These are phyloP conservation scores for Capsicum rhomboideum DNA, from an alignment of 257 asterid genomes.

Conservation along the genomic window DNA sequence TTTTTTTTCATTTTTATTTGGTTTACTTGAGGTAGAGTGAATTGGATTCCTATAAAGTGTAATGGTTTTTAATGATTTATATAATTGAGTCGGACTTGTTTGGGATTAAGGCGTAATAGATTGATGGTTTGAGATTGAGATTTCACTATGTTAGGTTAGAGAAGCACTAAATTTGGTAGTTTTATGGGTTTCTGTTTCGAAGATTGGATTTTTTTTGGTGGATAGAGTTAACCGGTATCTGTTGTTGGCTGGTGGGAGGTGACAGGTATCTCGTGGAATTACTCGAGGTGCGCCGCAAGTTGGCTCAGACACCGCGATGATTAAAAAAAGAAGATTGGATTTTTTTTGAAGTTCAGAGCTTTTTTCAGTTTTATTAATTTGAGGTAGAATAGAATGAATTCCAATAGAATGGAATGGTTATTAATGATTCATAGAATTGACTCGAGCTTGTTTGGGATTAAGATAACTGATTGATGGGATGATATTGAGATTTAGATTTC, in stretches of 20 bases:
- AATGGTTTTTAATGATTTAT: neutral
- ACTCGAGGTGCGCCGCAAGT: no score
- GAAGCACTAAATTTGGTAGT: constrained; percentile 32
- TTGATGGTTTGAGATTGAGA: neutral
- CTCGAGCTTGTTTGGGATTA: neutral
- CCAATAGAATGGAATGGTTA: neutral
- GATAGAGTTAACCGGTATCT: no score
- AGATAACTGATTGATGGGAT: no score
- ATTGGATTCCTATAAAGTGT: neutral
- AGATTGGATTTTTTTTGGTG: neutral
- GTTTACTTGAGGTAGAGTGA: neutral
- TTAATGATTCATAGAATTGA: neutral
- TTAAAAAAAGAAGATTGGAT: no score
- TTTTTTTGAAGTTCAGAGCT: no score
- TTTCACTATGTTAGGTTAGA: neutral
- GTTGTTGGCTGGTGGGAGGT: no score
- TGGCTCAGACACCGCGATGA: no score
- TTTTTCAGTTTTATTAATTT: neutral
- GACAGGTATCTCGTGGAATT: no score
- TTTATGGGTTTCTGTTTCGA: neutral
- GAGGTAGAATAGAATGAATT: neutral
- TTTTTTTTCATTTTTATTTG: neutral
- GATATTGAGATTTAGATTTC: no score
- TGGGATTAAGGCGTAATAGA: neutral
- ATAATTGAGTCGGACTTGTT: neutral